Percentiles rank a stretch among this genome's conserved stretches.
These are phyloP conservation scores for Micractinium conductrix DNA, from an alignment of 139 green algal genomes.

Conservation along the genomic window DNA sequence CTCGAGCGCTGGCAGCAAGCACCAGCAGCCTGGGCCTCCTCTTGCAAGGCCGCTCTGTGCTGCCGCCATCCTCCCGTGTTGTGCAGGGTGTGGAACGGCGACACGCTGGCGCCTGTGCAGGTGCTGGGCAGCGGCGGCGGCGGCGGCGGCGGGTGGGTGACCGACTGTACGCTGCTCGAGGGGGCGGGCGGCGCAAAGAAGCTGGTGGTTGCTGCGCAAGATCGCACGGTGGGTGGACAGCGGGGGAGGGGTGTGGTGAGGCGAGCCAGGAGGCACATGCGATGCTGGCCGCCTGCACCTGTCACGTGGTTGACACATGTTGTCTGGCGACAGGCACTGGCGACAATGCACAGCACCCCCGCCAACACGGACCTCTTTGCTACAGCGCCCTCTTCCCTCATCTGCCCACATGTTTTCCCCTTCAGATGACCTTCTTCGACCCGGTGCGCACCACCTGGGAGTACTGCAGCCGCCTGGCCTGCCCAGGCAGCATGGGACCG, in stretches of 20 bases:
- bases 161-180: slow-evolving; percentile 66
- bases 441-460: slow-evolving; percentile 74
- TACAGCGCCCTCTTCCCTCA: not conserved
- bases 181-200: slow-evolving; percentile 47
- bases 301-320: not conserved
- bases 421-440: slow-evolving; percentile 79
- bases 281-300: not conserved
- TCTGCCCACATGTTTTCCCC: not conserved
- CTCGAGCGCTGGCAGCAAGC: not conserved
- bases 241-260: not conserved
- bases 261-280: not conserved
- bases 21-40: not conserved
- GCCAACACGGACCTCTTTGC: not conserved
- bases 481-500: slow-evolving; percentile 68
- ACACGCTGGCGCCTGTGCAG: slow-evolving; percentile 68
- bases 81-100: slow-evolving; percentile 71
- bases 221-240: slow-evolving; percentile 56
- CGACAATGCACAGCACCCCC: no score
- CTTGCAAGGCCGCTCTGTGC: not conserved
- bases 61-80: not conserved
- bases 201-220: slow-evolving; percentile 73
- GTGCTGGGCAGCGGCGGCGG: slow-evolving; percentile 64
- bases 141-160: slow-evolving; percentile 76
- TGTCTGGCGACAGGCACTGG: no score
- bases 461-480: slow-evolving; percentile 58